These are phyloP conservation scores for Saccharomycopsis lassenensis DNA, from an alignment of 805 yeast species.

Conservation along the genomic window DNA sequence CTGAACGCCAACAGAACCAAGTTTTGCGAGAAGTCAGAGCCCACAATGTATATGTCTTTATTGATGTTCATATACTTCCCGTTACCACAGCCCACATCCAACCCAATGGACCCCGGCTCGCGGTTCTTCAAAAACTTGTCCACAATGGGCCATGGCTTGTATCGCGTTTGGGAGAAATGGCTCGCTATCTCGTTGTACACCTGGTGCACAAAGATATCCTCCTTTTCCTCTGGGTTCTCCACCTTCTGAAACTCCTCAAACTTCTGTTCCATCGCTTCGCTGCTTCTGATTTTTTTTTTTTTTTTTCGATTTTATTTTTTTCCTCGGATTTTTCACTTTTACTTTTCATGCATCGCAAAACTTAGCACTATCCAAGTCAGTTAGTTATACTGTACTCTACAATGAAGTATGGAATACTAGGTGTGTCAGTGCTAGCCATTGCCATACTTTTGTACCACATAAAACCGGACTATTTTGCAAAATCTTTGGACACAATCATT, in stretches of 20 bases:
- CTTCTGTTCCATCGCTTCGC: too few species aligned
- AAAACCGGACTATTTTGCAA: too few species aligned
- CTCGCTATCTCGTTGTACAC: conserved; percentile 88
- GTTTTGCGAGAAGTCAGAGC: conserved; percentile 65
- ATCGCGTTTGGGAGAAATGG: conserved; percentile 89
- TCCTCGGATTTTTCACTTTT: not conserved
- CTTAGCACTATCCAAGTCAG: too few species aligned
- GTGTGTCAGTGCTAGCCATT: conserved; percentile 20
- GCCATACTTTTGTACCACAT: conserved; percentile 1
- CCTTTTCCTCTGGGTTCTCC: conserved; percentile 45
- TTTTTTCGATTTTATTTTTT: not conserved
- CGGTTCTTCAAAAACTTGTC: conserved; percentile 48
- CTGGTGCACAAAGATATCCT: conserved; percentile 73
- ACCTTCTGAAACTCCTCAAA: conserved; percentile 21
- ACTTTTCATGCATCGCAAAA: too few species aligned
- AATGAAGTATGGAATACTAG: conserved; percentile 6
- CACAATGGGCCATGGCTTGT: conserved; percentile 96
- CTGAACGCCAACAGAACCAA: conserved; percentile 52
- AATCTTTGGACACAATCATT: too few species aligned
- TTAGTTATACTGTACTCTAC: too few species aligned
- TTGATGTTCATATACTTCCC: conserved; percentile 82
- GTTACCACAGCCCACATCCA: conserved; percentile 96
- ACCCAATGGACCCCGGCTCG: conserved; percentile 52
- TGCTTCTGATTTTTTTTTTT: too few species aligned
- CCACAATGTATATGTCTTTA: conserved; percentile 55